Evolutionary conservation across 768 basidiomycete genomes (phyloP).

Genomic region (Epithele typhae): DNA sequence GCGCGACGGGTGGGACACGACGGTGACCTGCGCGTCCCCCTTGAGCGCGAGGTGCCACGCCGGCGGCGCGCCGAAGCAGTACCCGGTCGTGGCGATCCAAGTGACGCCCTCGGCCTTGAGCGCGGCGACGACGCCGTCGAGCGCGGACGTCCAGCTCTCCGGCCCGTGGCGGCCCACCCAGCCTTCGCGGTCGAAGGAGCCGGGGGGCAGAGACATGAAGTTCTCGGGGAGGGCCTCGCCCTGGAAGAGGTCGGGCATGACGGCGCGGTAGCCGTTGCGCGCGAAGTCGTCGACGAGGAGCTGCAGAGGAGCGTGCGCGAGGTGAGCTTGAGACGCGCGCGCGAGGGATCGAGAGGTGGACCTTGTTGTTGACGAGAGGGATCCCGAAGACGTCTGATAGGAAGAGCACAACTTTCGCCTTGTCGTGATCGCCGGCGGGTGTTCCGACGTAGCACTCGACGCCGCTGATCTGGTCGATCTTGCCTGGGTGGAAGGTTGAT

Average conservation of each 20-base stretch:
- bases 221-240: slow-evolving; percentile 22
- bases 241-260: slow-evolving; percentile 25
- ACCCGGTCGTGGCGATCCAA: slow-evolving; percentile 36
- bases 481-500: slow-evolving; percentile 22
- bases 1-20: slow-evolving; percentile 44
- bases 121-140: slow-evolving; percentile 35
- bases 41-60: slow-evolving; percentile 43
- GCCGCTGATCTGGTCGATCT: slow-evolving; percentile 33
- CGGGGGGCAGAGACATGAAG: slow-evolving; percentile 2
- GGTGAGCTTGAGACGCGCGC: too few species aligned
- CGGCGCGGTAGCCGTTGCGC: slow-evolving; percentile 26
- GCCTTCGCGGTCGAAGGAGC: slow-evolving; percentile 22
- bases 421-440: slow-evolving; percentile 30
- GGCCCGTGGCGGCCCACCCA: slow-evolving; percentile 35
- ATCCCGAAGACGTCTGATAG: slow-evolving; percentile 34
- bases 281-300: slow-evolving; percentile 30
- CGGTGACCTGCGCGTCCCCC: slow-evolving; percentile 34
- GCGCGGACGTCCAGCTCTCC: slow-evolving; percentile 27
- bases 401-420: slow-evolving; percentile 34
- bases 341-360: background rate
- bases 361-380: slow-evolving; percentile 26
- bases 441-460: slow-evolving; percentile 38
- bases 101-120: slow-evolving; percentile 38
- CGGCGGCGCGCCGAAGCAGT: slow-evolving; percentile 42
- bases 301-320: slow-evolving; percentile 8